These are phyloP conservation scores for Leptographium radiaticola DNA, from an alignment of 2,329 filamentous ascomycete species.

Conservation along the genomic window DNA sequence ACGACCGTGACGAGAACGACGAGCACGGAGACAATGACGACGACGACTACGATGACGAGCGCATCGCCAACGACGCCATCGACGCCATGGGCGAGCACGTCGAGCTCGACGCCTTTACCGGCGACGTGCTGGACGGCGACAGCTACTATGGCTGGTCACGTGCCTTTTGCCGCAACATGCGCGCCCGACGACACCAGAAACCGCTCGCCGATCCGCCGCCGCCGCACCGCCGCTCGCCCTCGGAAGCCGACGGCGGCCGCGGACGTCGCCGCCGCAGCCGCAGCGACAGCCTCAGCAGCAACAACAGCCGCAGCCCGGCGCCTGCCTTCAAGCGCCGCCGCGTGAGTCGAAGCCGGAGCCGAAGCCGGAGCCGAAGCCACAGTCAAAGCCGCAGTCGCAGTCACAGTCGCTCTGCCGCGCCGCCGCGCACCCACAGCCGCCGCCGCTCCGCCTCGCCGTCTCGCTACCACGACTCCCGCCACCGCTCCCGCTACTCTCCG, in stretches of 20 bases:
- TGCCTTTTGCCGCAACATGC: slow-evolving; percentile 72
- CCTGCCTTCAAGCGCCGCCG: neutral
- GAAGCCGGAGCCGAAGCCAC: too few species aligned
- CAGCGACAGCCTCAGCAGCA: neutral
- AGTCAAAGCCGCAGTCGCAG: slow-evolving; percentile 12
- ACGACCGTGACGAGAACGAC: slow-evolving; percentile 23
- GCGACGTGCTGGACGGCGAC: slow-evolving; percentile 50
- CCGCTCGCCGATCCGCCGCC: slow-evolving; percentile 16
- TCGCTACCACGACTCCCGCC: neutral
- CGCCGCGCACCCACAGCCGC: neutral
- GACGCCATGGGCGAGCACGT: slow-evolving; percentile 63
- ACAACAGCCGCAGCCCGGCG: neutral
- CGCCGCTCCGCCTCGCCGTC: slow-evolving; percentile 1
- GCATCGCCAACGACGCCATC: too few species aligned
- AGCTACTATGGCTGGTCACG: slow-evolving; percentile 85
- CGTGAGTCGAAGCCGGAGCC: neutral
- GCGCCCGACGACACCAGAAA: slow-evolving; percentile 27
- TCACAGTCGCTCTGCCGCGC: slow-evolving; percentile 15
- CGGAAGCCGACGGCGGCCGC: slow-evolving; percentile 10
- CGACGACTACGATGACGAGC: too few species aligned
- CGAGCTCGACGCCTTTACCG: slow-evolving; percentile 51
- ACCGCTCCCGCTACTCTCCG: too few species aligned
- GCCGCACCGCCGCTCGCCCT: neutral
- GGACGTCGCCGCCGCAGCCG: slow-evolving; percentile 17
- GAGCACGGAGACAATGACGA: slow-evolving; percentile 41